Percentiles rank a stretch among this genome's conserved stretches.
phyloP scores from a whole-genome alignment of 2,329 filamentous ascomycete species.

The Ambrosiella beaveri region DNA sequence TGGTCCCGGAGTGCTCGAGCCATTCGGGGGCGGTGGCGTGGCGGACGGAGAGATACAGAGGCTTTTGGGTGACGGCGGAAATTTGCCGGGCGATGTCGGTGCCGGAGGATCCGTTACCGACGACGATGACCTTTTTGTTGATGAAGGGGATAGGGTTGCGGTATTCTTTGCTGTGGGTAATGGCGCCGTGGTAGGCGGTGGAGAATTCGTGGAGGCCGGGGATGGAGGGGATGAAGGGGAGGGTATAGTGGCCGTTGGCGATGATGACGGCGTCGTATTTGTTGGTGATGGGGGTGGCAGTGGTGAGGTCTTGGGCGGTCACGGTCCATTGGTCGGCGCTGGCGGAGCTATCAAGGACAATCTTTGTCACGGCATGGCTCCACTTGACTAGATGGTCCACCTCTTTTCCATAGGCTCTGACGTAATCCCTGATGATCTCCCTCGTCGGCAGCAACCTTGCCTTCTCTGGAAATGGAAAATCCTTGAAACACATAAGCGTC shows the following conservation, averaged over 20 bases:
- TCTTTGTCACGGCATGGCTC: conserved; percentile 48
- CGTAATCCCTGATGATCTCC: conserved; percentile 52
- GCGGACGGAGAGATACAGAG: conserved; percentile 48
- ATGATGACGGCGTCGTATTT: conserved; percentile 60
- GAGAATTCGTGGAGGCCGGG: conserved; percentile 43
- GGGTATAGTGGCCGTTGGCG: conserved; percentile 58
- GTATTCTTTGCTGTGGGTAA: conserved; percentile 68
- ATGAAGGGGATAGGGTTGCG: conserved; percentile 45
- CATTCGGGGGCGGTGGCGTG: conserved; percentile 30
- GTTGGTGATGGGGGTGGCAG: conserved; percentile 23
- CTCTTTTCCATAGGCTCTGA: conserved; percentile 53
- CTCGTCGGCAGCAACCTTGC: conserved; percentile 60
- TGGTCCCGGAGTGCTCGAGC: conserved; percentile 28
- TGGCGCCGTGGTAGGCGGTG: conserved; percentile 36
- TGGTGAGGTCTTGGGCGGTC: conserved; percentile 16
- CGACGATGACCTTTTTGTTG: conserved; percentile 59
- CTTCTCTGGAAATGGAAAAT: conserved; percentile 45
- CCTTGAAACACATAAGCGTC: conserved; percentile 62
- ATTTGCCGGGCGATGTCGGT: conserved; percentile 72
- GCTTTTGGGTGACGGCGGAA: conserved; percentile 36
- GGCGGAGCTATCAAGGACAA: conserved; percentile 22
- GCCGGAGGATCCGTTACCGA: conserved; percentile 73
- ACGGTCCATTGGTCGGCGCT: conserved; percentile 14
- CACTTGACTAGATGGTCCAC: conserved; percentile 52
- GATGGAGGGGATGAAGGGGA: conserved; percentile 49